Evolutionary conservation across 805 yeast genomes (phyloP), one percentile per base, ranked within the genome.

Genomic region (Cyberlindnera subsufficiens): DNA sequence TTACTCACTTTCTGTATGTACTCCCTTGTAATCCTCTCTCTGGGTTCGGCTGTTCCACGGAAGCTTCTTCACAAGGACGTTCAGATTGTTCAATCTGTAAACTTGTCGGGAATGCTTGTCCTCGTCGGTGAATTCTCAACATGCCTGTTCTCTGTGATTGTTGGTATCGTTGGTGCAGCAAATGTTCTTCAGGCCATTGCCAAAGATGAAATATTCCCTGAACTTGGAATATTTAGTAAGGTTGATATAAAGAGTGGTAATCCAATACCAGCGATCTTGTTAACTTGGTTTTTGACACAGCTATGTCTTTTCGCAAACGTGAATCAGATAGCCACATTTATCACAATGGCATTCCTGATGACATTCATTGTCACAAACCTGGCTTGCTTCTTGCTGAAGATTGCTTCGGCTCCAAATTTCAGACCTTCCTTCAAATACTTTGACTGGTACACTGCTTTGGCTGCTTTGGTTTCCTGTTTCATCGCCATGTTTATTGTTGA

Each of bases 331-430:
- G 99, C 99, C 3, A 84, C 95, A 0, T 82, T 89, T 55, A 91
- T 93, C 47, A 91, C 98, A 1, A 89, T 95, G 97, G 96, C 99
- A 0, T 91, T 89, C 56, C 69, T 93, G 40, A 86, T 91, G 93
- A 93, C 99, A 0, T 93, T 93, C 56, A 82, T 91, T 38, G 96
- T 91, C 3, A 89, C 95, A 30, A 93, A 93, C 56, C 63, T 91
- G 49, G 98, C 99, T 3, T 95, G 99, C 60, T 89, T 91, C 58
- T 64, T 93, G 41, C 71, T 93, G 52, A 84, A 82, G 49, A 66
- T 93, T 5, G 91, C 96, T 0, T 78, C 96, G 1, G 99, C 99
- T 5, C 99, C 99, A n/a, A 93, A 95, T 61, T 93, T 93, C 65
- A 71, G 99, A 56, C 99, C 99, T 4, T 86, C 96, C 3, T 93